Evolutionary conservation across 257 asterid genomes (phyloP).

Genomic region (Ocimum tenuiflorum): DNA sequence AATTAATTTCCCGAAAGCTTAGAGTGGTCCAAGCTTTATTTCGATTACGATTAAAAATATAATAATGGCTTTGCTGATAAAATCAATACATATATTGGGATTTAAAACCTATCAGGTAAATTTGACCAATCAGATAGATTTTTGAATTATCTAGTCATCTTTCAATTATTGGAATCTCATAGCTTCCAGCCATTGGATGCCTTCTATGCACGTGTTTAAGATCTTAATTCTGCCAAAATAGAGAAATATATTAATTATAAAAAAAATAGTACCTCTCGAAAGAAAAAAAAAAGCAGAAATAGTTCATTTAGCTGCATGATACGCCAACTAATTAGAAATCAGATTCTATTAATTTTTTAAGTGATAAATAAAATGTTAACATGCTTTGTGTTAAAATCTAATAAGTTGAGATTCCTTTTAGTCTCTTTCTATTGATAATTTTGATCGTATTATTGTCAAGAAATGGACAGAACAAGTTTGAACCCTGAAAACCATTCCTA

Average conservation of each 20-base stretch:
- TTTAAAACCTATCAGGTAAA: conserved; percentile 15
- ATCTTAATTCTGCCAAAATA: conserved; percentile 5
- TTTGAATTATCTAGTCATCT: conserved; percentile 16
- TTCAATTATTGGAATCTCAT: conserved; percentile 25
- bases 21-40: not conserved
- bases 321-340: conserved; percentile 29
- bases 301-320: conserved; percentile 19
- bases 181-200: conserved; percentile 28
- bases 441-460: not conserved
- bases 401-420: conserved; percentile 4
- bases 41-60: not conserved
- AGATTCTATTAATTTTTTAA: conserved; percentile 4
- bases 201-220: conserved; percentile 30
- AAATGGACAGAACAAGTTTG: not conserved
- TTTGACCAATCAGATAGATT: conserved; percentile 24
- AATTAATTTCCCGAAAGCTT: not conserved
- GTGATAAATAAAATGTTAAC: not conserved
- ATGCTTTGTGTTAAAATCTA: not conserved
- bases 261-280: too few relatives aligned
- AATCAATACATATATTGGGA: conserved; percentile 2
- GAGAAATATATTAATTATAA: not conserved
- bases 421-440: not conserved
- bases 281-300: too few relatives aligned
- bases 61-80: not conserved
- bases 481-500: too few relatives aligned